These are phyloP conservation scores for Alternaria sp. DNA, from an alignment of 2,329 filamentous ascomycete species.

Conservation along the genomic window DNA sequence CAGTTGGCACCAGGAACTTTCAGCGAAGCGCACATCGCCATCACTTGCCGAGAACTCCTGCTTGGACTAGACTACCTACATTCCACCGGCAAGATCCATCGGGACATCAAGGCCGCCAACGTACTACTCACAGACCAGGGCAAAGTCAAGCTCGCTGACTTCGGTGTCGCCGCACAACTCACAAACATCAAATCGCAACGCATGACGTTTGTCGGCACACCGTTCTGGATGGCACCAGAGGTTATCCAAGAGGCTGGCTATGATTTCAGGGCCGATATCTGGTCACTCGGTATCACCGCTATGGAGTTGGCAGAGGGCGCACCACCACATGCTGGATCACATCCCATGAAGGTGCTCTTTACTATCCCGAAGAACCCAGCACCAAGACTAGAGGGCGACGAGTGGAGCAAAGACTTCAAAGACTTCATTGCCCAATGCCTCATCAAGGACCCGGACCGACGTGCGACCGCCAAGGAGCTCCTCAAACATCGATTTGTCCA, in stretches of 20 bases:
- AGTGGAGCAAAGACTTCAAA: conserved; percentile 89
- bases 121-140: conserved; percentile 89
- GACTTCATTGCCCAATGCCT: conserved; percentile 92
- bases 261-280: conserved; percentile 97
- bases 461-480: conserved; percentile 86
- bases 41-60: conserved; percentile 91
- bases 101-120: conserved; percentile 97
- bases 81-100: conserved; percentile 91
- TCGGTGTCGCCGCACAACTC: conserved; percentile 94
- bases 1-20: conserved; percentile 91
- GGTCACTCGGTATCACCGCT: conserved; percentile 94
- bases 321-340: conserved; percentile 92
- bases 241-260: conserved; percentile 98
- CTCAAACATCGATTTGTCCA: conserved; percentile 89
- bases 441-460: conserved; percentile 86
- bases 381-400: conserved; percentile 79
- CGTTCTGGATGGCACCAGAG: conserved; percentile 99
- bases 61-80: conserved; percentile 93
- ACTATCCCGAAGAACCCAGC: conserved; percentile 91
- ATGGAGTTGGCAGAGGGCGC: conserved; percentile 91
- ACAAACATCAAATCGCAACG: conserved; percentile 98
- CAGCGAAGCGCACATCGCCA: conserved; percentile 88
- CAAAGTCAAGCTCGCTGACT: conserved; percentile 95
- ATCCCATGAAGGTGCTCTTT: conserved; percentile 98
- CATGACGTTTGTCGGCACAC: conserved; percentile 98